Conservation (phyloP, 768 basidiomycete species). For the Boletus rex-veris region DNA sequence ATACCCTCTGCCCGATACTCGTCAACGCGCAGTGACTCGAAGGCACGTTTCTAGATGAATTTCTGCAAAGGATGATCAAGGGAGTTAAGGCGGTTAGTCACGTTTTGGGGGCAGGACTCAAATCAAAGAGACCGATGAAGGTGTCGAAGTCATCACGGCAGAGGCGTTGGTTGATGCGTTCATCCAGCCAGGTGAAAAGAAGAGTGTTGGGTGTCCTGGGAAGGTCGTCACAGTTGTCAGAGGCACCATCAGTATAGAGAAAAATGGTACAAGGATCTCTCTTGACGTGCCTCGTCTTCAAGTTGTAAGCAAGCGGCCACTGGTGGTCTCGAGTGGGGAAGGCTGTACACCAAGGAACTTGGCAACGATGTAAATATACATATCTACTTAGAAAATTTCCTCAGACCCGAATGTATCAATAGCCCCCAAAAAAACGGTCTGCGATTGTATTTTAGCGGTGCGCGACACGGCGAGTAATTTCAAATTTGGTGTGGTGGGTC, state of each 20-base stretch:
- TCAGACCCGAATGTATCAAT: too few relatives aligned
- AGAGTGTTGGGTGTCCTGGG: conserved; percentile 88
- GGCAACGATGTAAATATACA: too few relatives aligned
- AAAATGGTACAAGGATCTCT: conserved; percentile 98
- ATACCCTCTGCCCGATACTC: conserved; percentile 87
- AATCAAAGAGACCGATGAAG: conserved; percentile 91
- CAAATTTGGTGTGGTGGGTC: too few relatives aligned
- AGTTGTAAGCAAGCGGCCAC: conserved; percentile 89
- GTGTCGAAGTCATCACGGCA: too few relatives aligned
- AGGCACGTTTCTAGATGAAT: conserved; percentile 61
- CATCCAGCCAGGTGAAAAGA: too few relatives aligned
- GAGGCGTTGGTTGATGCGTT: conserved; percentile 94
- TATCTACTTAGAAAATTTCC: too few relatives aligned
- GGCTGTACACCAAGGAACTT: conserved; percentile 87
- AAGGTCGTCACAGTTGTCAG: conserved; percentile 90
- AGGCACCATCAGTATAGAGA: conserved; percentile 90
- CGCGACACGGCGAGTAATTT: too few relatives aligned
- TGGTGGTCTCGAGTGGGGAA: conserved; percentile 69
- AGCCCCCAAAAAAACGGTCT: too few relatives aligned
- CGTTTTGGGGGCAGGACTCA: conserved; percentile 92
- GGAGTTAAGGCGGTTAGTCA: conserved; percentile 83
- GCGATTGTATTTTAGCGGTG: too few relatives aligned
- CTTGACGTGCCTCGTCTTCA: conserved; percentile 86
- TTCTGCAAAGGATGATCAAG: conserved; percentile 88
- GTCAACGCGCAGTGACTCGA: conserved; percentile 74